Evolutionary conservation across 768 basidiomycete species (phyloP), one percentile per base, ranked within the genome.

Genomic region (Candolleomyces efflorescens): DNA sequence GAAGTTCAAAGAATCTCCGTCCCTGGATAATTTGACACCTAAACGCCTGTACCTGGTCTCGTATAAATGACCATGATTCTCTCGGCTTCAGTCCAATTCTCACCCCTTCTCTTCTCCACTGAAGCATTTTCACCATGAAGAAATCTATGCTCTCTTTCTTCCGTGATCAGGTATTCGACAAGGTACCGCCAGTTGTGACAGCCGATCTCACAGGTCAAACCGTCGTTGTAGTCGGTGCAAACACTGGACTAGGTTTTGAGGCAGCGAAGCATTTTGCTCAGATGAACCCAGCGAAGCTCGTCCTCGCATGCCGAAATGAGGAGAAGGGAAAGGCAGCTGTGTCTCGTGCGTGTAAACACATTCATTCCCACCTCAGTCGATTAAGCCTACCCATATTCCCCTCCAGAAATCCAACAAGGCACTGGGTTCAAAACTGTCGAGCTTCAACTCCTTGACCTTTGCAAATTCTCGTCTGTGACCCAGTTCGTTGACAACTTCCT

Each of bases 191-290:
- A 4, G 69, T 76, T 3, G 68, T 69, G n/a, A 60, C 63, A 3
- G 69, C 63, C 0, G 73, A 79, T 56, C 68, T 83, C 18, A 62
- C 65, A 12, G 77, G 75, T 3, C 79, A 78, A 62, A 79, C 78
- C 11, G 72, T 82, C 27, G 54, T 82, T 18, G 72, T 85, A 37
- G 71, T 75, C 37, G 74, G 74, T 13, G 78, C 82, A 5, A 84
- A 85, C 60, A 71, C 72, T 24, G 84, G 81, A 3, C 57, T 81
- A 5, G 80, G 80, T 2, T 71, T 77, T 38, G 78, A 81, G 60
- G 74, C 78, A 2, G 65, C 75, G 3, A 76, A 73, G 60, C 78
- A 79, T 54, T 75, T 81, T 51, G 77, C 77, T 0, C 41, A 55
- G 1, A 78, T 80, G 78, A 71, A 72, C 48, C 71, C 78, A 15